These are phyloP conservation scores for Paecilomyces sp. DNA, from an alignment of 2,329 filamentous ascomycete species.

Conservation along the genomic window DNA sequence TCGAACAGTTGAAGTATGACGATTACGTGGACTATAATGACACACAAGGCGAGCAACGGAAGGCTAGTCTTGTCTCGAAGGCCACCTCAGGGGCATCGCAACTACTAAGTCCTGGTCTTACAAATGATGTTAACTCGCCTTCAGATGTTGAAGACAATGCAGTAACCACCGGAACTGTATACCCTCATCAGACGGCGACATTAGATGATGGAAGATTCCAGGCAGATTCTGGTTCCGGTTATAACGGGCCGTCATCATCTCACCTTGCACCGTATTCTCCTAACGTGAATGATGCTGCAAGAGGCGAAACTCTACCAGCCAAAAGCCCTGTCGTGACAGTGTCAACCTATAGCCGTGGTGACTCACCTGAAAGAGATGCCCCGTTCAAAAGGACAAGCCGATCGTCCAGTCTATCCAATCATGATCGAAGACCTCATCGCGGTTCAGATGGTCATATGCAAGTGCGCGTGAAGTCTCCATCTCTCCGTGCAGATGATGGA, in stretches of 20 bases:
- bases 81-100: constrained; percentile 16
- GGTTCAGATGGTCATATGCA: constrained; percentile 13
- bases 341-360: constrained; percentile 34
- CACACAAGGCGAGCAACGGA: neutral
- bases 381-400: constrained; percentile 20
- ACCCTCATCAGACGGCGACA: neutral
- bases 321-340: constrained; percentile 40
- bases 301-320: neutral
- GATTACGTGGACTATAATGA: neutral
- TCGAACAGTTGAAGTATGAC: neutral
- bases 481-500: constrained; percentile 36
- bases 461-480: constrained; percentile 12
- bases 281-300: neutral
- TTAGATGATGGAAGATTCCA: neutral
- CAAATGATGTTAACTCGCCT: constrained; percentile 21
- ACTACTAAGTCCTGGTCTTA: constrained; percentile 25
- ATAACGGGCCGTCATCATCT: constrained; percentile 9
- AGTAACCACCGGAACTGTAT: constrained; percentile 1
- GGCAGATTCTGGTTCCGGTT: constrained; percentile 5
- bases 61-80: constrained; percentile 8
- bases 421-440: constrained; percentile 13
- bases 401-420: constrained; percentile 28
- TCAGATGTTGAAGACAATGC: constrained; percentile 12
- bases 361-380: constrained; percentile 32
- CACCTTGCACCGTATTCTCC: constrained; percentile 14